Percentiles rank a stretch among this genome's conserved stretches.
phyloP scores from a whole-genome alignment of 2,329 filamentous ascomycete species.

The Fusarium ambrosium region DNA sequence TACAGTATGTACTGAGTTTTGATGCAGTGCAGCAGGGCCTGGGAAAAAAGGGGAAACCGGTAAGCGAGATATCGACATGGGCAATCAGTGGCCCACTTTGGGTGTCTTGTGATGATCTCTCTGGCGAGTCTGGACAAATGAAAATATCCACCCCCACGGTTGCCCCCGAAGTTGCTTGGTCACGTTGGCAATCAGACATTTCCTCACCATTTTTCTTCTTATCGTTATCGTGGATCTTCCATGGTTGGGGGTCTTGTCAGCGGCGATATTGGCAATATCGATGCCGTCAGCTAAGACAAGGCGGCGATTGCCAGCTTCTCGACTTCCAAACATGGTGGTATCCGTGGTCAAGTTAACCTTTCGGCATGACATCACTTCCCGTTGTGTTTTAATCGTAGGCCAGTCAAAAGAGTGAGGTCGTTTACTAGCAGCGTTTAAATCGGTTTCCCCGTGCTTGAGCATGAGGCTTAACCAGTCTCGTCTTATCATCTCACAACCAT shows the following conservation, averaged over 20 bases:
- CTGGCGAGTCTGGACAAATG: background rate
- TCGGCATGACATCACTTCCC: background rate
- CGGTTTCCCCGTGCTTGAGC: background rate
- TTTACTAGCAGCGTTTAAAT: background rate
- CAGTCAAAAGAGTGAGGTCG: background rate
- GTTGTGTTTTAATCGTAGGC: background rate
- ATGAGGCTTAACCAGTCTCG: background rate
- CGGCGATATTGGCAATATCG: background rate
- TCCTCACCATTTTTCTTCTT: background rate
- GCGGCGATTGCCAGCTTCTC: background rate
- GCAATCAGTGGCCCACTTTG: background rate
- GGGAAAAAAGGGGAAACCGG: background rate
- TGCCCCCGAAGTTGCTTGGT: background rate
- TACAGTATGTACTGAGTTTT: background rate
- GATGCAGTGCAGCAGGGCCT: background rate
- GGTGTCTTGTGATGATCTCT: background rate
- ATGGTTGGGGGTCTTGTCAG: background rate
- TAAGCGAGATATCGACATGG: constrained; percentile 4
- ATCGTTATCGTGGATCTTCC: background rate
- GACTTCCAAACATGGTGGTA: background rate
- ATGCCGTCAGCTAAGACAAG: background rate
- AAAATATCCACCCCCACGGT: constrained; percentile 7
- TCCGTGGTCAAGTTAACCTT: background rate
- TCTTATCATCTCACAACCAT: background rate
- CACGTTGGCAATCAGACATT: background rate